Conservation (phyloP, 2,329 filamentous ascomycete genomes). For the Trichoderma brevicompactum region DNA sequence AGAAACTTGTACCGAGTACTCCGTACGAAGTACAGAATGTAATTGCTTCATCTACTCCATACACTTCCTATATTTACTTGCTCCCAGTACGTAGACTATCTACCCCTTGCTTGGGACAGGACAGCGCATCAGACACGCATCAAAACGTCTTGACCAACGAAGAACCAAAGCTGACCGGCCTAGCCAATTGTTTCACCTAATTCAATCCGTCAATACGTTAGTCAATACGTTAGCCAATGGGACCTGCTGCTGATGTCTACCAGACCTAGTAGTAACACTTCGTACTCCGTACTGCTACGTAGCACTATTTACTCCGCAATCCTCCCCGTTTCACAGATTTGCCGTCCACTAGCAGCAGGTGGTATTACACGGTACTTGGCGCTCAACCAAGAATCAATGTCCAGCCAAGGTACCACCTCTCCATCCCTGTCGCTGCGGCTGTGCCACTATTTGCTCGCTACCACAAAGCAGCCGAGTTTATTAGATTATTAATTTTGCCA, state of each 20-base stretch:
- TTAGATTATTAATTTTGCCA: background rate
- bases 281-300: background rate
- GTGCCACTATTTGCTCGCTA: conserved; percentile 1
- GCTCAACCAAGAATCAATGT: too few species aligned
- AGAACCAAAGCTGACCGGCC: background rate
- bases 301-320: background rate
- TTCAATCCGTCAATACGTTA: background rate
- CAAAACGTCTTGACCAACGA: background rate
- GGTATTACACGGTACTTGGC: background rate
- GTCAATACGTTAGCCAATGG: background rate
- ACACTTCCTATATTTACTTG: background rate
- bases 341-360: background rate
- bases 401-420: too few species aligned
- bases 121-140: conserved; percentile 18
- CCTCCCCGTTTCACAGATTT: background rate
- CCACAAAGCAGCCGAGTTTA: background rate
- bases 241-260: background rate
- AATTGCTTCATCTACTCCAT: too few species aligned
- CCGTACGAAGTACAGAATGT: too few species aligned
- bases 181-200: background rate
- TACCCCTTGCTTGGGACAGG: conserved; percentile 1
- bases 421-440: background rate
- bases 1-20: too few species aligned
- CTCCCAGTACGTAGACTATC: background rate
- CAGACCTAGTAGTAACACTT: too few species aligned